Conservation (phyloP, 2,329 filamentous ascomycete genomes). For the Fusarium luffae region DNA sequence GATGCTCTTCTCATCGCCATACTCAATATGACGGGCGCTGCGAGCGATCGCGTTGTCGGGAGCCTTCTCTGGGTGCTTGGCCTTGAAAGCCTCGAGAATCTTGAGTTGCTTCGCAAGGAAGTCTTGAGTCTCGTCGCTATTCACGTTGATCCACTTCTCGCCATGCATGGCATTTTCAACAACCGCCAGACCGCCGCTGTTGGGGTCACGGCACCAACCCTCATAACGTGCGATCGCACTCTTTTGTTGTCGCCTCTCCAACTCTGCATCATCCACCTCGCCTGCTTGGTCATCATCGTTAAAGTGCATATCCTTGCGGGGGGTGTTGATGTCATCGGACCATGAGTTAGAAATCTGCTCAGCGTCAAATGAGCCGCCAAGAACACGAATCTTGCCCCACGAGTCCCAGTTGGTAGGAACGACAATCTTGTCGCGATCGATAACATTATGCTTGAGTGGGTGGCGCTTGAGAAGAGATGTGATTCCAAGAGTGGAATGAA, state of each 20-base stretch:
- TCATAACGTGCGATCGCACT: conserved; percentile 80
- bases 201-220: conserved; percentile 80
- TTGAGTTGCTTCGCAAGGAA: conserved; percentile 82
- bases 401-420: conserved; percentile 98
- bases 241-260: conserved; percentile 52
- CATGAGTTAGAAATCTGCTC: conserved; percentile 87
- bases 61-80: conserved; percentile 63
- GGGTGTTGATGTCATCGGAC: conserved; percentile 81
- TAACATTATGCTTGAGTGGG: conserved; percentile 87
- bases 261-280: conserved; percentile 40
- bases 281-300: conserved; percentile 40
- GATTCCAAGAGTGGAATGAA: conserved; percentile 88
- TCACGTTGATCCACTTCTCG: conserved; percentile 49
- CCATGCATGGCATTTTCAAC: conserved; percentile 55
- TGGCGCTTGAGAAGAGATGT: conserved; percentile 83
- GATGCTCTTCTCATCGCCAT: conserved; percentile 59
- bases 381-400: conserved; percentile 94
- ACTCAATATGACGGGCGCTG: conserved; percentile 46
- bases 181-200: conserved; percentile 64
- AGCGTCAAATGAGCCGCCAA: conserved; percentile 91
- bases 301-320: conserved; percentile 46
- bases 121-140: conserved; percentile 73
- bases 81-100: conserved; percentile 73
- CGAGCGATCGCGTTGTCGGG: conserved; percentile 40
- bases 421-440: conserved; percentile 92